phyloP scores from a whole-genome alignment of 345 rosid genomes.

The Gossypium herbaceum region DNA sequence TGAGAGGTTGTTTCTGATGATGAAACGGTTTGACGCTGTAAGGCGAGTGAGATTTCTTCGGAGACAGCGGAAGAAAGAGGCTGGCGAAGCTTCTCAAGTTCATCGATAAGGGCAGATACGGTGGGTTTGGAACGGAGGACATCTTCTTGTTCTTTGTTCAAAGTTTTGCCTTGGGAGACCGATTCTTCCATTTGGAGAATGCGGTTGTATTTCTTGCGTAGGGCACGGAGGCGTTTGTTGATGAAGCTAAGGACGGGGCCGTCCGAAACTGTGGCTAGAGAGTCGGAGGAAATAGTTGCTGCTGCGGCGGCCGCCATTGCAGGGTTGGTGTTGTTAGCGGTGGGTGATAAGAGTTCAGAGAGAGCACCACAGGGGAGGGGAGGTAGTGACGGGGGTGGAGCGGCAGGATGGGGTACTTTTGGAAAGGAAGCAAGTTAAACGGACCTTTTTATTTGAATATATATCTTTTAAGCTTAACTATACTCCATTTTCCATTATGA shows the following conservation, averaged over 20 bases:
- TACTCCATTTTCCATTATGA: no score
- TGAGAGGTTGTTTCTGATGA: slow-evolving; percentile 17
- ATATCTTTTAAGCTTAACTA: no score
- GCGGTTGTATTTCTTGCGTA: slow-evolving; percentile 79
- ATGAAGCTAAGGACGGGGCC: slow-evolving; percentile 80
- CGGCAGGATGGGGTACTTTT: slow-evolving; percentile 4
- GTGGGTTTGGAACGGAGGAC: slow-evolving; percentile 78
- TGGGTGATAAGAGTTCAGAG: not conserved
- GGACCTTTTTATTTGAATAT: not conserved
- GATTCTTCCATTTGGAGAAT: slow-evolving; percentile 84
- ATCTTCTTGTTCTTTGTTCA: slow-evolving; percentile 86
- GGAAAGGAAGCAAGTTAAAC: not conserved
- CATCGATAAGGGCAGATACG: slow-evolving; percentile 62
- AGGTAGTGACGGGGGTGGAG: slow-evolving; percentile 13
- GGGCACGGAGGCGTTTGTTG: slow-evolving; percentile 91
- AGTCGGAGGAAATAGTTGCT: slow-evolving; percentile 39
- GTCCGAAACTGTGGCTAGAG: slow-evolving; percentile 35
- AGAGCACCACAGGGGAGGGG: slow-evolving; percentile 13
- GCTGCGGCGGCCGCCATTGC: slow-evolving; percentile 28
- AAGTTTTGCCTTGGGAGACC: slow-evolving; percentile 64
- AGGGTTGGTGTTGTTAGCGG: not conserved
- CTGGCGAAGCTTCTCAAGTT: slow-evolving; percentile 79
- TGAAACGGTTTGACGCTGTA: slow-evolving; percentile 18
- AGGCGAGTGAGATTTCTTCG: slow-evolving; percentile 64
- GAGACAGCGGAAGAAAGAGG: slow-evolving; percentile 63